Base-by-base conservation (phyloP, 768 basidiomycete genomes). In the Leucosporidium scottii region DNA sequence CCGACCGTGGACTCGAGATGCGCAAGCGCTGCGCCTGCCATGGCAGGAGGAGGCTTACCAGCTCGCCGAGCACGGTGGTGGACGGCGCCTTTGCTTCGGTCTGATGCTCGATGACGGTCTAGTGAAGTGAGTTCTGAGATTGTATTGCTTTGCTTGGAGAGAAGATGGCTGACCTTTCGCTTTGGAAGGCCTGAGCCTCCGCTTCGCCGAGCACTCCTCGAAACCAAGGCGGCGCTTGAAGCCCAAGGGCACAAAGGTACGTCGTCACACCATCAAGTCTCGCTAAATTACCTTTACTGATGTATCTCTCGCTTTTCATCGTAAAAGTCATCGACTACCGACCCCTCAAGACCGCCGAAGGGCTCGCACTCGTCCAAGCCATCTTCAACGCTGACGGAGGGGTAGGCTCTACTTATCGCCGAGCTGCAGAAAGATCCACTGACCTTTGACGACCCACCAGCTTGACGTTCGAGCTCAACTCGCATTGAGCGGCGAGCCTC, bases 251-350 rank as follows among this genome's bases (percentile, higher is more conserved):
- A 90, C 39, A 44, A 23, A 25, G 58, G 58, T 59, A 25, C 23
- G 58, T n/a, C n/a, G n/a, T n/a, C n/a, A n/a, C n/a, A n/a, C n/a
- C n/a, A n/a, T n/a, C n/a, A n/a, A n/a, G n/a, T n/a, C n/a, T n/a
- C n/a, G n/a, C n/a, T n/a, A n/a, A n/a, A n/a, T n/a, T n/a, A n/a
- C n/a, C n/a, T n/a, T 36, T 5, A 36, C 6, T 12, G 34, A 6
- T 36, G 34, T 12, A 5, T 36, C 12, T 36, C 34, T 36, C 6
- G 12, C 34, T 12, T 5, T 12, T 36, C 34, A 5, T 36, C 5
- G 6, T 36, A 5, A n/a, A 61, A 88, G 89, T 90, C 23, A 81
- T 90, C 60, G 84, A 87, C 60, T 91, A 88, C 87, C 77, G 81
- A 48, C 84, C 85, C 0, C 75, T 81, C 49, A 81, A 85, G 44